Evolutionary conservation across 306 rosid species (phyloP), one percentile per base, ranked within the genome.

Genomic region (Lathyrus sativus): DNA sequence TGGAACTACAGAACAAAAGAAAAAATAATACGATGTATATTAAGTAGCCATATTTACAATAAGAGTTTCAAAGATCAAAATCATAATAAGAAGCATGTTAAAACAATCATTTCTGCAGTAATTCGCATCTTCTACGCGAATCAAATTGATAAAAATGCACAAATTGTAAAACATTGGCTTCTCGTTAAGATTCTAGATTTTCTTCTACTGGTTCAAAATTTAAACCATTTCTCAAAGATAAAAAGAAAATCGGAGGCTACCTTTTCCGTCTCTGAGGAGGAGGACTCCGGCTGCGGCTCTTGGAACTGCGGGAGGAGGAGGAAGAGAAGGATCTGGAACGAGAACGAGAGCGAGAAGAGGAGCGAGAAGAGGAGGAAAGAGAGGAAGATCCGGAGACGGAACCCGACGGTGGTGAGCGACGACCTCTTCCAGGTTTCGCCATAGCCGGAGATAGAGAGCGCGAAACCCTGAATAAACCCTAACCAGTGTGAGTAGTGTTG

Each of bases 401-500:
- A 39, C 96, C 90, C 1, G 98, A 83, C 11, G 90, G 95, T 31
- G 89, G 95, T 33, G 99, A 85, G 66, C 99, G 97, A 66, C 95
- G 99, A 39, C 75, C 91, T 81, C 95, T 86, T 78, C 83, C 91
- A 11, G 97, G 96, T 72, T 95, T 95, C 81, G 95, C 92, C 99
- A 95, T 95, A 72, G 88, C 67, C 70, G n/a, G 18, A 45, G 39
- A 35, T 66, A 76, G 80, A 14, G 78, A 49, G 24, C 9, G 43
- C 19, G 84, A 73, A 87, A 83, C 89, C 95, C 89, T 81, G 68
- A 72, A 76, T 85, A 84, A 92, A 89, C 93, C 96, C 90, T 81
- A 67, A 59, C 62, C 53, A 14, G 65, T 12, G 50, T 48, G 17
- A 48, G 11, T 1, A 18, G 62, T 12, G 50, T 56, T 46, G 0